phyloP scores from a whole-genome alignment of 331 rosid species.

The Erythrophleum ivorense region DNA sequence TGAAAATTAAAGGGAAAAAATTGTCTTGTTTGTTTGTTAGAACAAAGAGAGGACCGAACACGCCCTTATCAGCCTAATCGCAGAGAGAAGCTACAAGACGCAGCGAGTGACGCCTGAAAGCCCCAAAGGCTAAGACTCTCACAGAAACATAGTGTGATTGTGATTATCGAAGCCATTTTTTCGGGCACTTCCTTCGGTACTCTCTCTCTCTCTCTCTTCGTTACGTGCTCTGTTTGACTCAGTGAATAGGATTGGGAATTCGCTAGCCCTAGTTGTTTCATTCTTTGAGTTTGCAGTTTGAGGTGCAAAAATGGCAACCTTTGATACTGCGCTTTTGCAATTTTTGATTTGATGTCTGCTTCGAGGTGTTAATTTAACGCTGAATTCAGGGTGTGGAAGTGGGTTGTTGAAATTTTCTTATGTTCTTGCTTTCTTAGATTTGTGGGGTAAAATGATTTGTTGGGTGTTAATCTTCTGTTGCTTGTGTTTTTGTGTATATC shows the following conservation, averaged over 20 bases:
- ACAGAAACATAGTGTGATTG: constrained; percentile 10
- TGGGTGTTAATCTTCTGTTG: neutral
- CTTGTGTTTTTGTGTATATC: neutral
- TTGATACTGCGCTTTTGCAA: neutral
- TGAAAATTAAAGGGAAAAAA: neutral
- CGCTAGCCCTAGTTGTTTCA: neutral
- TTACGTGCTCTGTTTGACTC: neutral
- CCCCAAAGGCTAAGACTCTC: constrained; percentile 22
- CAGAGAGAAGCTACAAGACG: neutral
- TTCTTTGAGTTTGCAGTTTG: constrained; percentile 32
- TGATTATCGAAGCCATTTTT: constrained; percentile 47
- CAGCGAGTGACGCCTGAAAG: constrained; percentile 10
- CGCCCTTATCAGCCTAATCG: constrained; percentile 50
- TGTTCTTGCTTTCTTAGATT: neutral
- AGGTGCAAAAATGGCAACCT: constrained; percentile 17
- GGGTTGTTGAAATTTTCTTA: neutral
- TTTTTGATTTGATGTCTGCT: neutral
- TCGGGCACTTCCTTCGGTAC: constrained; percentile 48
- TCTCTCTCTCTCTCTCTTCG: constrained; percentile 20
- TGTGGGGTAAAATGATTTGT: neutral
- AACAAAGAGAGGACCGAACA: constrained; percentile 51
- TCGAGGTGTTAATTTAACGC: neutral
- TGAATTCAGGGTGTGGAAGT: constrained; percentile 17
- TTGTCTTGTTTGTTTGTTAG: constrained; percentile 25
- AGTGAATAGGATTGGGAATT: neutral